Conservation (phyloP, 2,329 filamentous ascomycete genomes). For the Colletotrichum theobromicola region DNA sequence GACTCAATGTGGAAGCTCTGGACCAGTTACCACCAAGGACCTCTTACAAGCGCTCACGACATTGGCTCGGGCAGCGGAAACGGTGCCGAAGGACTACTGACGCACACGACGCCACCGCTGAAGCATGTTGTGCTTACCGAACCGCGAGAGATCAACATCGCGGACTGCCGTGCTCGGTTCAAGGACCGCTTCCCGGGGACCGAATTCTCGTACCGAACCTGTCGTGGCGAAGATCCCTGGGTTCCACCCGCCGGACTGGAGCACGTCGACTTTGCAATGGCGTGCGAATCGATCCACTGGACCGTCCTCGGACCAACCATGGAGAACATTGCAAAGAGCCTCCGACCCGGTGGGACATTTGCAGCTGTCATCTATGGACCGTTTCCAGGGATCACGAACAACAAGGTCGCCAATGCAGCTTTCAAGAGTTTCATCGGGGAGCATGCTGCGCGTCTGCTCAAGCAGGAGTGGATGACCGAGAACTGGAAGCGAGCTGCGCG, state of each 20-base stretch:
- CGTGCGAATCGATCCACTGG: constrained; percentile 10
- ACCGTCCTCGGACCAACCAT: neutral
- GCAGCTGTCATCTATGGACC: constrained; percentile 10
- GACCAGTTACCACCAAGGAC: neutral
- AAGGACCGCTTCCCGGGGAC: neutral
- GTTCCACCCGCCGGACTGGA: neutral
- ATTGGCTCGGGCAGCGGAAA: neutral
- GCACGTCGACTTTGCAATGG: neutral
- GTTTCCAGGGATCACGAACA: neutral
- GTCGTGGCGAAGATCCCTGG: neutral
- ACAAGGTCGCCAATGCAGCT: neutral
- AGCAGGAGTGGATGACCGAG: neutral
- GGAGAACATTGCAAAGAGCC: neutral
- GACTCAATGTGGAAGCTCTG: constrained; percentile 10
- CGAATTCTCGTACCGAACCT: neutral
- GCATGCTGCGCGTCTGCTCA: neutral
- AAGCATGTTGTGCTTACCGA: constrained; percentile 8
- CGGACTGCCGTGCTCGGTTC: neutral
- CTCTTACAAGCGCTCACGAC: neutral
- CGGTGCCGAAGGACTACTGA: neutral
- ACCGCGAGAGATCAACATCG: neutral
- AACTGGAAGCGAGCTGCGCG: constrained; percentile 7
- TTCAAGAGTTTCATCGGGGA: neutral
- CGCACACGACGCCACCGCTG: neutral
- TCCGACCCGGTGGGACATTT: neutral